Evolutionary conservation across 2,329 filamentous ascomycete genomes (phyloP), one percentile per base, ranked within the genome.

Genomic region (Blastomyces gilchristii): DNA sequence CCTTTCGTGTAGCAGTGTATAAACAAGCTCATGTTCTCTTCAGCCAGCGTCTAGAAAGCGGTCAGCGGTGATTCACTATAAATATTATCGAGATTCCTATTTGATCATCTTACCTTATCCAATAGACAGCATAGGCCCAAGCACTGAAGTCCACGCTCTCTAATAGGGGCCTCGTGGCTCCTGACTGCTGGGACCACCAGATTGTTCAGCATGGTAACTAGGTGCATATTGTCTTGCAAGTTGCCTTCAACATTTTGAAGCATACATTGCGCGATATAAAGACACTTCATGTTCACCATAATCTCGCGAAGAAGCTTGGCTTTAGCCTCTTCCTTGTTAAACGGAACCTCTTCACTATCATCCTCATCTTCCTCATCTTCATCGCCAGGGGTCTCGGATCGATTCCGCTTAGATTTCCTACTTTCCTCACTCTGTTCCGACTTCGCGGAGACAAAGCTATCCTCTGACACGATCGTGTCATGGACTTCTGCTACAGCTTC

Each of bases 131-230:
- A 97, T 11, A 99, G 81, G 3, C 94, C 94, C 11, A 99, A 79
- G 70, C 93, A 97, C 25, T 95, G 82, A 14, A 99, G 80, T 22
- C 94, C 94, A 63, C 91, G 85, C 76, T 99, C 94, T 65, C 94
- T 86, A 54, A 99, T 91, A 0, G 92, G 91, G 5, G 91, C 90
- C 72, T 97, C 92, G 69, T 96, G 91, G 71, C 89, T 94, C 67
- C 93, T 87, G 18, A 99, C 93, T 37, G 94, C 94, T 7, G 94
- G 94, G 1, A 99, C 91, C 53, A 99, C 90, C 9, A 99, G 83
- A 68, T 94, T 97, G 79, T 99, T 97, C 59, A 99, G 82, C 89
- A 97, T 97, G n/a, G 90, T 90, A 3, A 96, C 90, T n/a, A 97
- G 79, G 71, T 96, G 88, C 63, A 89, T 87, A 73, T 96, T 96